Evolutionary conservation across 306 rosid genomes (phyloP).

Genomic region (Rubus parviflorus): DNA sequence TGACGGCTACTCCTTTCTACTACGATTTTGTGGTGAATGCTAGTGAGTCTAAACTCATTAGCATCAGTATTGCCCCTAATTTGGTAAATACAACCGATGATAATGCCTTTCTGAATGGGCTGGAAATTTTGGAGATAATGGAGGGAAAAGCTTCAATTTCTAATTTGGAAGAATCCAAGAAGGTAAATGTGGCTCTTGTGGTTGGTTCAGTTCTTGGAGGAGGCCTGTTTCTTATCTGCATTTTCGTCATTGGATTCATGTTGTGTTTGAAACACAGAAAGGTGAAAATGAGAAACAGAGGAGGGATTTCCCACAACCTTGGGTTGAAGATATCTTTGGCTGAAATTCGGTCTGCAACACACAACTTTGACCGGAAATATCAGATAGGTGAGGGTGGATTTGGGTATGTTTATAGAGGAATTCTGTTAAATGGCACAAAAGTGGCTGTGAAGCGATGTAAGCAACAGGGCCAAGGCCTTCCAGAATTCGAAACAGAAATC

Average conservation of each 20-base stretch:
- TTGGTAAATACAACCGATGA: rapidly evolving
- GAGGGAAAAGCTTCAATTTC: constrained; percentile 9
- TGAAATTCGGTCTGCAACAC: constrained; percentile 38
- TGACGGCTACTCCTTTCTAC: constrained; percentile 6
- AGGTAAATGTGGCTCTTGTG: background rate
- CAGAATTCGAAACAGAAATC: constrained; percentile 54
- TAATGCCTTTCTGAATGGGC: constrained; percentile 46
- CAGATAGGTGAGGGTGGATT: constrained; percentile 51
- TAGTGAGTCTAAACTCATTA: constrained; percentile 13
- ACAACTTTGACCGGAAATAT: constrained; percentile 34
- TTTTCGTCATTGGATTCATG: constrained; percentile 23
- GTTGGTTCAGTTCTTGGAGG: constrained; percentile 37
- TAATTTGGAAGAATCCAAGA: background rate
- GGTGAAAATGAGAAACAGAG: constrained; percentile 30
- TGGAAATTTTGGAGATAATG: constrained; percentile 40
- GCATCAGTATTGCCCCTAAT: constrained; percentile 24
- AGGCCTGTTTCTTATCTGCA: constrained; percentile 24
- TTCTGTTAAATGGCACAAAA: constrained; percentile 30
- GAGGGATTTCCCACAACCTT: constrained; percentile 45
- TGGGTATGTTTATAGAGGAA: constrained; percentile 46
- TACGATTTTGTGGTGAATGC: constrained; percentile 26
- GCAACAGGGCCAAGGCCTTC: constrained; percentile 39
- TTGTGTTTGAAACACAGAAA: constrained; percentile 27
- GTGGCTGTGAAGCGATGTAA: constrained; percentile 55
- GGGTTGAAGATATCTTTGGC: constrained; percentile 37